phyloP scores from a whole-genome alignment of 1,139 yeast genomes.

The Ogataea hybrid region DNA sequence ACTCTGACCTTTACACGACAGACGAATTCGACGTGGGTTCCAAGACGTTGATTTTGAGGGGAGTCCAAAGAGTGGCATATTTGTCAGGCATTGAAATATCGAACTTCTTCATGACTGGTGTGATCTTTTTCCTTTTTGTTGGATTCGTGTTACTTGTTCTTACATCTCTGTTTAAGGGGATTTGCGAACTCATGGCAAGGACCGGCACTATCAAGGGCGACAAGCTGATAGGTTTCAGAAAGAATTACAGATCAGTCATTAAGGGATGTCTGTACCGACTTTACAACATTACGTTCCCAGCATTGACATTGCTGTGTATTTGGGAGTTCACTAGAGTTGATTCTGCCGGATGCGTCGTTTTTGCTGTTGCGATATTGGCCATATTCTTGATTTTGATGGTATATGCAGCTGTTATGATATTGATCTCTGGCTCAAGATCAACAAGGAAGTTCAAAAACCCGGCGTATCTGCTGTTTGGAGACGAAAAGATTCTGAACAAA shows the following conservation, averaged over 20 bases:
- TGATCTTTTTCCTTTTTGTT: constrained; percentile 77
- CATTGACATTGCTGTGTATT: constrained; percentile 72
- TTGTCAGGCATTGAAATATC: constrained; percentile 84
- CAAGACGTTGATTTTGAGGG: constrained; percentile 78
- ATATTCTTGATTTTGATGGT: constrained; percentile 57
- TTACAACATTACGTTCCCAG: constrained; percentile 81
- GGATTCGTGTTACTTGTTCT: constrained; percentile 67
- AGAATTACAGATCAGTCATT: constrained; percentile 73
- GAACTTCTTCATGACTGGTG: constrained; percentile 80
- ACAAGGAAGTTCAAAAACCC: constrained; percentile 78
- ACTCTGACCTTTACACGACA: constrained; percentile 62
- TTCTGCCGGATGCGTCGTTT: constrained; percentile 77
- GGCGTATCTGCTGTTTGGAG: constrained; percentile 88
- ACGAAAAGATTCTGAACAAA: constrained; percentile 72
- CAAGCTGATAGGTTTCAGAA: constrained; percentile 74
- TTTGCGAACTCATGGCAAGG: constrained; percentile 67
- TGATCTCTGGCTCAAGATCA: constrained; percentile 70
- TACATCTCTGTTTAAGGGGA: constrained; percentile 67
- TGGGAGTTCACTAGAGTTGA: constrained; percentile 88
- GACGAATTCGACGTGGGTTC: constrained; percentile 62
- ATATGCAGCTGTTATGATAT: constrained; percentile 74
- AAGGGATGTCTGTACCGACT: constrained; percentile 89
- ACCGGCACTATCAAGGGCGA: constrained; percentile 59
- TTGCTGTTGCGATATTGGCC: constrained; percentile 68
- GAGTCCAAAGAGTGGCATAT: constrained; percentile 88